Evolutionary conservation across 352 stramenopile genomes (phyloP), one percentile per base, ranked within the genome.

Genomic region (Phytophthora sansomeana): DNA sequence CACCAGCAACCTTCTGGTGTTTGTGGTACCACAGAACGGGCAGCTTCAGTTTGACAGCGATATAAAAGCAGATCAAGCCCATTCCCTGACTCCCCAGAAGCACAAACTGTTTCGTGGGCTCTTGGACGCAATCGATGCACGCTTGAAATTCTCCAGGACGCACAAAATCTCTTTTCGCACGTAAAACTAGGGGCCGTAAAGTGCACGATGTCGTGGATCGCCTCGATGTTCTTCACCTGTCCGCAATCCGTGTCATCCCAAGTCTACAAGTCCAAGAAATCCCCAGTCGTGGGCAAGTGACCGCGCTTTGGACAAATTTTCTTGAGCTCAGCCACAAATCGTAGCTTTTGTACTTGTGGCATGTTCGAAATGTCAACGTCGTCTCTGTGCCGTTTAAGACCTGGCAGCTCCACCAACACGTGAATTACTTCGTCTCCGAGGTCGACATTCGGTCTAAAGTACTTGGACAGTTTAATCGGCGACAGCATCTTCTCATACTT

Each of bases 161-260:
- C 19, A 26, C 29, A 62, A 19, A 5, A 67, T n/a, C 41, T 67
- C 58, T 14, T 60, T 55, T 24, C 58, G 58, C 21, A 67, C 41
- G 21, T 41, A 67, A 17, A 67, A 61, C 24, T 17, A 24, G 26
- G 41, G 47, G 4, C 49, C n/a, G 32, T 67, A 61, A 67, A 67
- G 1, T 14, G 10, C 35, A 55, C 49, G 11, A 67, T 67, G n/a
- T 48, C 41, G 3, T 16, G 10, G 19, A 61, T 50, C 41, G 41
- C 41, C 39, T 41, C 9, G n/a, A 61, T 67, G 39, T 54, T 49
- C 46, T 41, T 41, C 46, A 53, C 28, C 6, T 21, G n/a, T 41
- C 29, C 29, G 26, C 46, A 41, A 13, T 53, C 26, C 4, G 24
- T 3, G n/a, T 53, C 46, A 11, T 14, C n/a, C 46, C 46, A 53